Percentiles rank a stretch among this genome's conserved stretches.
phyloP scores from a whole-genome alignment of 2,329 filamentous ascomycete genomes.

The Mycosphaerella arachidis region DNA sequence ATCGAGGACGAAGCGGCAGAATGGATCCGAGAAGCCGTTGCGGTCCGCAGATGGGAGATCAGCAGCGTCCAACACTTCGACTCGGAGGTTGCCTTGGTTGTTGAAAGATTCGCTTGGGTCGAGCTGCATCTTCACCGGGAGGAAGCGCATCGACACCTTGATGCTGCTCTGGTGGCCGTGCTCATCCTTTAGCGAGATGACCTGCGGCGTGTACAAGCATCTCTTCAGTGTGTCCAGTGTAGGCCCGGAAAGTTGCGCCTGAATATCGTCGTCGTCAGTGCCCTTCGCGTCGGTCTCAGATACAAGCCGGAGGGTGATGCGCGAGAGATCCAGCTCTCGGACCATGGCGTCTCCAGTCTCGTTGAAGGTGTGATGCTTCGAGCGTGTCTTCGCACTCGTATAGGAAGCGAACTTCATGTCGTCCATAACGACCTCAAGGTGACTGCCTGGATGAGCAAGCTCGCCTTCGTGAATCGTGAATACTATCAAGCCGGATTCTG shows the following conservation, averaged over 20 bases:
- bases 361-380: slow-evolving; percentile 68
- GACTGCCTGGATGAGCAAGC: slow-evolving; percentile 68
- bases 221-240: slow-evolving; percentile 85
- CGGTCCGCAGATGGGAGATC: slow-evolving; percentile 91
- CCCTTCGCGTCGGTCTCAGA: slow-evolving; percentile 73
- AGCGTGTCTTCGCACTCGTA: slow-evolving; percentile 69
- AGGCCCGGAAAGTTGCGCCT: slow-evolving; percentile 78
- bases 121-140: slow-evolving; percentile 89
- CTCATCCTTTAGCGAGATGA: slow-evolving; percentile 71
- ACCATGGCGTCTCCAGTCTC: slow-evolving; percentile 95
- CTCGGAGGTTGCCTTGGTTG: slow-evolving; percentile 92
- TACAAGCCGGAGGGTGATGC: slow-evolving; percentile 79
- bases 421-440: slow-evolving; percentile 86
- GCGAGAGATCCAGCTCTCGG: slow-evolving; percentile 93
- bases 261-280: slow-evolving; percentile 64
- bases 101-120: slow-evolving; percentile 97
- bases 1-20: slow-evolving; percentile 89
- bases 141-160: slow-evolving; percentile 88
- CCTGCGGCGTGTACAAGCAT: slow-evolving; percentile 77
- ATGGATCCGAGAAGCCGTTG: slow-evolving; percentile 96
- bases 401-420: slow-evolving; percentile 93
- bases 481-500: slow-evolving; percentile 85
- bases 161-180: slow-evolving; percentile 73
- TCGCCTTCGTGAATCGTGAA: slow-evolving; percentile 92
- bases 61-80: slow-evolving; percentile 82